These are phyloP conservation scores for Dictyostelium brefeldianum DNA, from an alignment of 78 protist genomes.

Conservation along the genomic window DNA sequence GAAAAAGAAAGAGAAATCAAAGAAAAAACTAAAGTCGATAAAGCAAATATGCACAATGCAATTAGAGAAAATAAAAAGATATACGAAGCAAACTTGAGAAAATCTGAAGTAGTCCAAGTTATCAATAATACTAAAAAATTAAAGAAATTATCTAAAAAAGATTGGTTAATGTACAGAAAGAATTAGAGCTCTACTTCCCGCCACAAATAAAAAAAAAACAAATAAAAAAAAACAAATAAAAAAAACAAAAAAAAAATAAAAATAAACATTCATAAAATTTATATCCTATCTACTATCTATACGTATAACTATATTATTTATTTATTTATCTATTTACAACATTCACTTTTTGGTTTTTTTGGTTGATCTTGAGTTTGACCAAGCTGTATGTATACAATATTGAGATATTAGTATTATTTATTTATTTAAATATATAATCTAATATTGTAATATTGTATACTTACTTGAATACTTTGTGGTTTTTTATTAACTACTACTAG, in stretches of 20 bases:
- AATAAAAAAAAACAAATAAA: background rate
- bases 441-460: no score
- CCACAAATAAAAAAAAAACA: background rate
- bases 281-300: background rate
- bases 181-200: background rate
- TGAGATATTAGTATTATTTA: background rate
- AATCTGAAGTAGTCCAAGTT: slow-evolving; percentile 59
- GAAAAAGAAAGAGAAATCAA: slow-evolving; percentile 39
- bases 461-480: slow-evolving; percentile 53
- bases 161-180: slow-evolving; percentile 15
- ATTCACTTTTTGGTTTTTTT: slow-evolving; percentile 7
- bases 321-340: slow-evolving; percentile 23
- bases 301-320: background rate
- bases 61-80: slow-evolving; percentile 44
- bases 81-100: slow-evolving; percentile 17
- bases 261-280: background rate
- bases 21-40: background rate
- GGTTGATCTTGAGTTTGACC: background rate
- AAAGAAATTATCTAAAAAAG: slow-evolving; percentile 19
- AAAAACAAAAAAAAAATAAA: background rate
- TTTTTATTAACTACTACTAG: slow-evolving; percentile 67
- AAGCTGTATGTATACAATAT: background rate
- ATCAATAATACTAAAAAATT: slow-evolving; percentile 17
- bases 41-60: background rate
- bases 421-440: background rate